phyloP scores from a whole-genome alignment of 2,329 filamentous ascomycete genomes.

The Talaromyces piceae region DNA sequence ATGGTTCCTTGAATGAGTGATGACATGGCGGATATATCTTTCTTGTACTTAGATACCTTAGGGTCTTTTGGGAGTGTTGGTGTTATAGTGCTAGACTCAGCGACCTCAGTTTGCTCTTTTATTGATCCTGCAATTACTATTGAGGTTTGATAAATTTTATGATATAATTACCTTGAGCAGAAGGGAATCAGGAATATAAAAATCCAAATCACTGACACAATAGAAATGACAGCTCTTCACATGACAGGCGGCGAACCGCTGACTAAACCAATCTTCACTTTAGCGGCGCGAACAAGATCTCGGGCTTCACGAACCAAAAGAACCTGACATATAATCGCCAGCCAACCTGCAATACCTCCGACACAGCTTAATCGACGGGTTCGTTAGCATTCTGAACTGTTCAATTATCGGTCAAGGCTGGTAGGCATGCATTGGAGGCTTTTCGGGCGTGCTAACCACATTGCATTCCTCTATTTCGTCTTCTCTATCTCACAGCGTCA shows the following conservation, averaged over 20 bases:
- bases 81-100: not conserved
- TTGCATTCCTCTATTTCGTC: constrained; percentile 20
- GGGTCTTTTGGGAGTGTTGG: not conserved
- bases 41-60: constrained; percentile 2
- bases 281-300: not conserved
- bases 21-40: constrained; percentile 8
- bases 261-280: not conserved
- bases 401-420: not conserved
- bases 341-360: not conserved
- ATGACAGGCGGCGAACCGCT: not conserved
- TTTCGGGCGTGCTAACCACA: constrained; percentile 18
- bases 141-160: not conserved
- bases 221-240: no score
- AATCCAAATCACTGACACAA: no score
- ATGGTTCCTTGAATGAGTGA: constrained; percentile 9
- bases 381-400: not conserved
- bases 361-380: not conserved
- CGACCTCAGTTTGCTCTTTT: not conserved
- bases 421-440: constrained; percentile 20
- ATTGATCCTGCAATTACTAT: not conserved
- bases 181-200: no score
- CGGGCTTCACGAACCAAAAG: not conserved
- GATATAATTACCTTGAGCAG: no score
- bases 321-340: not conserved
- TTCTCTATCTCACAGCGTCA: constrained; percentile 16